Evolutionary conservation across 2,329 filamentous ascomycete genomes (phyloP), one percentile per base, ranked within the genome.

Genomic region (Fusarium burgessii): DNA sequence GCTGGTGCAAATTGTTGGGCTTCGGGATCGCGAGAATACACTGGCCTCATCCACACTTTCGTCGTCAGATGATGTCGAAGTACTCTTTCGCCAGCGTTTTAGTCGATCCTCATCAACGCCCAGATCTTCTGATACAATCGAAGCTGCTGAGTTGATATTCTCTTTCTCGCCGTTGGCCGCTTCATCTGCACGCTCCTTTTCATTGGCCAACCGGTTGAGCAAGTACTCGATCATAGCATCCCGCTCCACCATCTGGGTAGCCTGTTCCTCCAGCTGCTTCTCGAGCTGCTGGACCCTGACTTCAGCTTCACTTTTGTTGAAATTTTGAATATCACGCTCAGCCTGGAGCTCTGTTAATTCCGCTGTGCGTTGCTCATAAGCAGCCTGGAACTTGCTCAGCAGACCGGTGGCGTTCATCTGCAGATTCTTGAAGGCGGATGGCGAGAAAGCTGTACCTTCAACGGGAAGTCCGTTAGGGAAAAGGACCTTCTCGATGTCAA

Each of bases 1-100:
- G 51, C 72, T 81, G 14, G 82, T 82, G 43, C 83, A 81, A 27
- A 84, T 78, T 2, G 88, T 87, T 4, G 89, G 89, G 72, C 88
- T 90, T 27, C 88, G 83, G 40, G 86, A 86, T 42, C 88, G 82
- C 17, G 88, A 90, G 74, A 91, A 91, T 41, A 91, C 83, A 74
- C 88, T 90, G 36, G 84, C 85, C 23, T 79, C 82, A 65, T 87
- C 86, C 23, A 81, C 76, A 59, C 82, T 84, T 46, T 84, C 83
- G 49, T 88, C 87, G 33, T 84, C 89, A n/a, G 85, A 88, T 58
- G 82, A 78, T 3, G 84, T 86, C 67, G 83, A 81, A 60, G 77
- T 79, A 67, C 84, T 82, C 70, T 76, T 81, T 56, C 86, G 78
- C 81, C 85, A 82, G 62, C 80, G 78, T 70, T 80, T 79, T 46